phyloP scores from a whole-genome alignment of 441 rosid species.

The Aquilaria agallochum region DNA sequence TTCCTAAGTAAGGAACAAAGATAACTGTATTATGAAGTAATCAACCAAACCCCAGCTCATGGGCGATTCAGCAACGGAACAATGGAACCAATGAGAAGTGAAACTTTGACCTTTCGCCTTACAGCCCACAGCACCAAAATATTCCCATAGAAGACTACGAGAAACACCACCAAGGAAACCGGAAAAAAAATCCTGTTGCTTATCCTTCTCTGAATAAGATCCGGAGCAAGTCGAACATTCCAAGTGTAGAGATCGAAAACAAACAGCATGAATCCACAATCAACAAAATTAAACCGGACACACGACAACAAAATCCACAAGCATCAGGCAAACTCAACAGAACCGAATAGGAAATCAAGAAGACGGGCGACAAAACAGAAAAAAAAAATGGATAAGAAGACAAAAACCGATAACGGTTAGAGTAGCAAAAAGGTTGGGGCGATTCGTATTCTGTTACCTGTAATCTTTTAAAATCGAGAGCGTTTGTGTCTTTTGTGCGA shows the following conservation, averaged over 20 bases:
- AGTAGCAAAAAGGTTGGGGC: conserved; percentile 11
- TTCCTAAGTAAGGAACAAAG: not conserved
- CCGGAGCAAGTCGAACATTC: not conserved
- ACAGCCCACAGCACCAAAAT: conserved; percentile 7
- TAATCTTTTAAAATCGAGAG: conserved; percentile 19
- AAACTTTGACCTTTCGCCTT: not conserved
- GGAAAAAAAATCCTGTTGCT: conserved; percentile 8
- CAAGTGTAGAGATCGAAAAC: conserved; percentile 14
- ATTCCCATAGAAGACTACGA: conserved; percentile 7
- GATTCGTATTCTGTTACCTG: conserved; percentile 18
- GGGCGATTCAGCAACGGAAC: not conserved
- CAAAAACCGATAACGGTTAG: conserved; percentile 1
- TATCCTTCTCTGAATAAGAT: not conserved
- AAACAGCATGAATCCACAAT: not conserved
- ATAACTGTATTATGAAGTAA: not conserved
- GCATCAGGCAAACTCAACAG: not conserved
- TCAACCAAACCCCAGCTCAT: not conserved
- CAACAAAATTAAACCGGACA: not conserved
- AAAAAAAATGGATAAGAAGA: not conserved
- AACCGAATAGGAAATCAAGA: not conserved
- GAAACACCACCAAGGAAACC: conserved; percentile 8
- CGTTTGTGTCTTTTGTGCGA: conserved; percentile 25
- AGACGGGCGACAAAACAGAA: not conserved
- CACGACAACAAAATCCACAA: not conserved
- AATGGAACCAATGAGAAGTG: not conserved